Conservation (phyloP, 495 filamentous ascomycete genomes). For the Alectoria sarmentosa region DNA sequence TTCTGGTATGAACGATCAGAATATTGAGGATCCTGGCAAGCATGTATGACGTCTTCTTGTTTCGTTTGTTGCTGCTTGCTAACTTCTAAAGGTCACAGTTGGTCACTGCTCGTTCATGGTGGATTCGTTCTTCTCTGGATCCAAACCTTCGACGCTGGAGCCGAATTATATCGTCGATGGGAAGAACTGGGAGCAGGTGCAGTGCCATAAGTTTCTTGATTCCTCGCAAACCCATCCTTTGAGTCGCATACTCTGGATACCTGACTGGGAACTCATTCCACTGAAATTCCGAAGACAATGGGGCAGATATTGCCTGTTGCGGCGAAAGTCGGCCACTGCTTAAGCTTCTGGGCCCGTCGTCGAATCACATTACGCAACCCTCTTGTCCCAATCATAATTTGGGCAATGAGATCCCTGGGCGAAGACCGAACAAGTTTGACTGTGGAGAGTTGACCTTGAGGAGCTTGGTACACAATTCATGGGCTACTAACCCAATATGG, state of each 20-base stretch:
- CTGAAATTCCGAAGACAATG: conserved; percentile 62
- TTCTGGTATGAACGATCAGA: conserved; percentile 85
- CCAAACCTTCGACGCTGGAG: conserved; percentile 51
- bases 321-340: conserved; percentile 32
- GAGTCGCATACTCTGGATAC: conserved; percentile 79
- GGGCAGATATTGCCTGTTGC: conserved; percentile 76
- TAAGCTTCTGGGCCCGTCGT: not conserved
- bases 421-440: not conserved
- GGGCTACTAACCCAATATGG: conserved; percentile 21
- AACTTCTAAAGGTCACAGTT: conserved; percentile 51
- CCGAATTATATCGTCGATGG: conserved; percentile 65
- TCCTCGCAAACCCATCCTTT: conserved; percentile 62
- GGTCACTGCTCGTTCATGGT: conserved; percentile 74
- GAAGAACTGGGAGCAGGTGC: conserved; percentile 63
- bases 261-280: conserved; percentile 64
- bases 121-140: conserved; percentile 71
- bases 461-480: no score
- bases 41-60: conserved; percentile 51
- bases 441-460: not conserved
- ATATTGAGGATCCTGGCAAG: conserved; percentile 80
- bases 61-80: conserved; percentile 15
- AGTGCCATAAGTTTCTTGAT: conserved; percentile 76
- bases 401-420: conserved; percentile 6
- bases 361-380: not conserved
- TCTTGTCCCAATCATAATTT: not conserved